Evolutionary conservation across 2,329 filamentous ascomycete genomes (phyloP).

Genomic region (Fusarium circinatum): DNA sequence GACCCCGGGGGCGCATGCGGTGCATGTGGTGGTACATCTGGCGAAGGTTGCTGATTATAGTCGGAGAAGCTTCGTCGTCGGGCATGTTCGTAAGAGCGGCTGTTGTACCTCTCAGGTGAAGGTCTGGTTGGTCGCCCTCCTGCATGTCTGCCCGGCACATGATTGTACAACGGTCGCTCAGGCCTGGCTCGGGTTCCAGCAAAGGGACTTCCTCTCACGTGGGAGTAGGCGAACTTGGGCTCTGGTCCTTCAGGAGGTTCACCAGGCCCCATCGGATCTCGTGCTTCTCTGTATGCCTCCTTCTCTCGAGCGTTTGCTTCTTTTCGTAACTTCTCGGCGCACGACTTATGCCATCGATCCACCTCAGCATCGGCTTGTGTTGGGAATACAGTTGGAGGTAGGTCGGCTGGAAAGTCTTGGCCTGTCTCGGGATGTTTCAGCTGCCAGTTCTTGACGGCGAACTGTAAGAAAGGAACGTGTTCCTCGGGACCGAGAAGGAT

Average conservation of each 20-base stretch:
- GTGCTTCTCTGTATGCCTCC: conserved; percentile 39
- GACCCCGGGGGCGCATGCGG: conserved; percentile 43
- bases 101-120: conserved; percentile 50
- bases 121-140: conserved; percentile 47
- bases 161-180: conserved; percentile 53
- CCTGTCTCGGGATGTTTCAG: conserved; percentile 80
- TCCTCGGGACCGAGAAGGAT: conserved; percentile 87
- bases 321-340: conserved; percentile 74
- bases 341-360: conserved; percentile 84
- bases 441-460: conserved; percentile 80
- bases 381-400: conserved; percentile 75
- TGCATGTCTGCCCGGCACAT: conserved; percentile 53
- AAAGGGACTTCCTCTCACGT: conserved; percentile 47
- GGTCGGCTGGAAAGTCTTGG: conserved; percentile 69
- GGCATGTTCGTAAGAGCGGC: conserved; percentile 54
- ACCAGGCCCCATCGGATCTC: conserved; percentile 41
- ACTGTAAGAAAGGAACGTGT: conserved; percentile 85
- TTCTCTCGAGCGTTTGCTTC: conserved; percentile 60
- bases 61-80: conserved; percentile 64
- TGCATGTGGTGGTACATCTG: conserved; percentile 42
- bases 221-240: conserved; percentile 52
- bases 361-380: conserved; percentile 79
- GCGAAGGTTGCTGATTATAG: conserved; percentile 53
- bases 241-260: conserved; percentile 46
- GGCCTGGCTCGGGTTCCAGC: conserved; percentile 44